A percentile compares a stretch with the other conserved stretches of the same genome.
Evolutionary conservation across 2,329 filamentous ascomycete genomes (phyloP).

Genomic region (Cladosporium austrohemisphaericum): DNA sequence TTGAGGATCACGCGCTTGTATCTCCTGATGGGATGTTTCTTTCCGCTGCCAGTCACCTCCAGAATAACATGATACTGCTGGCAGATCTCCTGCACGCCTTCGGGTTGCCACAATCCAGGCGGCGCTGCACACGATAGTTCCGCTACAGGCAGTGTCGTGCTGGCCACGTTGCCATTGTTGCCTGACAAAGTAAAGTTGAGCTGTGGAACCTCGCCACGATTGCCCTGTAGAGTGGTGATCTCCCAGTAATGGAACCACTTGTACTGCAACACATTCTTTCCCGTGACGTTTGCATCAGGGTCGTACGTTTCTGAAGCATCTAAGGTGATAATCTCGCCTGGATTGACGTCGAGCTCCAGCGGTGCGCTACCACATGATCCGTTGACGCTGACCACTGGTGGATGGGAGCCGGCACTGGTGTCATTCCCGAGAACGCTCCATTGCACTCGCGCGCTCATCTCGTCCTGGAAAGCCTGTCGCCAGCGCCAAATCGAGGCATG

Average conservation of each 20-base stretch:
- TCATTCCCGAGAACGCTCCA: slow-evolving; percentile 41
- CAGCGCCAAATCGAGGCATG: slow-evolving; percentile 54
- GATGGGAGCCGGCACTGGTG: slow-evolving; percentile 41
- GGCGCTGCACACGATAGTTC: slow-evolving; percentile 41
- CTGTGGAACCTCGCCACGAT: slow-evolving; percentile 39
- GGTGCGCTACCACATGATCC: slow-evolving; percentile 37
- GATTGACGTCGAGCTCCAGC: slow-evolving; percentile 40
- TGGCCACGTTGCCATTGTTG: slow-evolving; percentile 27
- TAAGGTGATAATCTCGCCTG: slow-evolving; percentile 39
- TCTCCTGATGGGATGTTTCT: slow-evolving; percentile 43
- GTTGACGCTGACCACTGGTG: slow-evolving; percentile 47
- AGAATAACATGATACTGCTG: slow-evolving; percentile 50
- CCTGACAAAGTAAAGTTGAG: slow-evolving; percentile 34
- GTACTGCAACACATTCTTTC: slow-evolving; percentile 36
- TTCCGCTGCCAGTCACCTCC: slow-evolving; percentile 45
- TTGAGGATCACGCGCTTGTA: slow-evolving; percentile 45
- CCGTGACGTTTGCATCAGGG: slow-evolving; percentile 39
- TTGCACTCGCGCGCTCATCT: slow-evolving; percentile 48
- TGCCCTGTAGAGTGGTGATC: slow-evolving; percentile 43
- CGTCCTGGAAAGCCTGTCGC: slow-evolving; percentile 50
- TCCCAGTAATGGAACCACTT: slow-evolving; percentile 51
- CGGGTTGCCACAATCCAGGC: slow-evolving; percentile 27
- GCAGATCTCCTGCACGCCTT: slow-evolving; percentile 38
- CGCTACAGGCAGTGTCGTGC: slow-evolving; percentile 24
- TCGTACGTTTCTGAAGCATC: slow-evolving; percentile 48